These are phyloP conservation scores for Cystofilobasidium bisporidii DNA, from an alignment of 768 basidiomycete species.

Conservation along the genomic window DNA sequence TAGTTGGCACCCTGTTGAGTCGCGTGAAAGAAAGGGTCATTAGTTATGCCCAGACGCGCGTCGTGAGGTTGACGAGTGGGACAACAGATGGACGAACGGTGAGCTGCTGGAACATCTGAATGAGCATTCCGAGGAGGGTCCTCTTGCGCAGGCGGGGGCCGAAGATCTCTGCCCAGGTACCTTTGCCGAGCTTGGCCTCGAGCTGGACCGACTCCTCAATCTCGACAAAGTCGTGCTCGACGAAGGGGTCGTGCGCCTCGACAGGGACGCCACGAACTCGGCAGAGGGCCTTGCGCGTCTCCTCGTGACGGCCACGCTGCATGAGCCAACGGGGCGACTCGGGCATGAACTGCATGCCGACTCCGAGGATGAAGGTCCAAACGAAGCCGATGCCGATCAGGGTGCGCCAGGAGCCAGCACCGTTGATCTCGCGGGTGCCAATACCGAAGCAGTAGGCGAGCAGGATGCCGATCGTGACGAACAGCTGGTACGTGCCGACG, in stretches of 20 bases:
- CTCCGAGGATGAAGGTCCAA: slow-evolving; percentile 1
- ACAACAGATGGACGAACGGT: slow-evolving; percentile 59
- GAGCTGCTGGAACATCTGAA: slow-evolving; percentile 64
- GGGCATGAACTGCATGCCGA: slow-evolving; percentile 48
- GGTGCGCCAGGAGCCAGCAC: slow-evolving; percentile 47
- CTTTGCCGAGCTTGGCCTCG: slow-evolving; percentile 44
- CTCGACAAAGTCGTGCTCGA: slow-evolving; percentile 43
- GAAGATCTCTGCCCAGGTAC: slow-evolving; percentile 65
- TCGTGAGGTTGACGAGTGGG: slow-evolving; percentile 7
- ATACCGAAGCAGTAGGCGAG: slow-evolving; percentile 12
- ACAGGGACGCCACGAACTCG: slow-evolving; percentile 22
- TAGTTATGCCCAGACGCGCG: neutral
- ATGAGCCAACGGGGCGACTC: slow-evolving; percentile 59
- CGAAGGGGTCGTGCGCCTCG: slow-evolving; percentile 29
- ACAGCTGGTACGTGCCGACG: slow-evolving; percentile 15
- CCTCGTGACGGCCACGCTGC: slow-evolving; percentile 45
- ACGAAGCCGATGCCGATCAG: slow-evolving; percentile 37
- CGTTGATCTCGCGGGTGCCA: slow-evolving; percentile 13
- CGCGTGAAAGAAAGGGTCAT: too few relatives aligned
- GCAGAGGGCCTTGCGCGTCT: slow-evolving; percentile 41
- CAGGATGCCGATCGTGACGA: slow-evolving; percentile 14
- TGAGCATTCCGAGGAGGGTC: slow-evolving; percentile 32
- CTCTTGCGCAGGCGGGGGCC: slow-evolving; percentile 28
- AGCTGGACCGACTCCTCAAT: slow-evolving; percentile 49
- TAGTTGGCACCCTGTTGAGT: slow-evolving; percentile 30